These are phyloP conservation scores for Tagetes patula DNA, from an alignment of 129 eudicot species.

Conservation along the genomic window DNA sequence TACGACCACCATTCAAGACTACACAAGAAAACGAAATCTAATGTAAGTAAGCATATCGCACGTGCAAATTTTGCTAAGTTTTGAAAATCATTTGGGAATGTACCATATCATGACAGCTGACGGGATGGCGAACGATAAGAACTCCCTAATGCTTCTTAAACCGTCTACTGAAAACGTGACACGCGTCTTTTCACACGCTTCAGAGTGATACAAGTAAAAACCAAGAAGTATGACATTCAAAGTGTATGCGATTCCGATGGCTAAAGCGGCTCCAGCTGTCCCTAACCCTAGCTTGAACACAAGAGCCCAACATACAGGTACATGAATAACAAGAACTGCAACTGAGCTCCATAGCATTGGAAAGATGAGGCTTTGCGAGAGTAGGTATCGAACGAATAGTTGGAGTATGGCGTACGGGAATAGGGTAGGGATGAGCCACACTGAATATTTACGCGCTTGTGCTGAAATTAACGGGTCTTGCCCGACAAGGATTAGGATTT, in stretches of 20 bases:
- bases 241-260: constrained; percentile 43
- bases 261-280: constrained; percentile 46
- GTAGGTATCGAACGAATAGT: constrained; percentile 47
- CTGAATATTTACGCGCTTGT: constrained; percentile 52
- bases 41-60: not conserved
- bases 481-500: constrained; percentile 48
- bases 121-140: constrained; percentile 40
- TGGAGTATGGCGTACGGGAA: constrained; percentile 48
- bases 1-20: constrained; percentile 67
- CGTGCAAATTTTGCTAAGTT: not conserved
- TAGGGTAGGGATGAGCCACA: constrained; percentile 45
- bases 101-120: constrained; percentile 54
- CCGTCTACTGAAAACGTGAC: constrained; percentile 27
- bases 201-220: constrained; percentile 37
- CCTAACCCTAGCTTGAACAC: constrained; percentile 40
- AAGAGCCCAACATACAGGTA: constrained; percentile 50
- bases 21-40: constrained; percentile 8
- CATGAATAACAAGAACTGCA: constrained; percentile 34
- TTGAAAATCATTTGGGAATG: not conserved
- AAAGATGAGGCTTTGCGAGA: constrained; percentile 48
- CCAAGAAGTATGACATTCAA: constrained; percentile 41
- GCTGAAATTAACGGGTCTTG: constrained; percentile 58
- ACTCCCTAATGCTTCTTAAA: constrained; percentile 22
- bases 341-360: constrained; percentile 57
- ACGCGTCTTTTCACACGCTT: constrained; percentile 44